Evolutionary conservation across 805 yeast species (phyloP).

Genomic region (Kockiozyma suomiensis): DNA sequence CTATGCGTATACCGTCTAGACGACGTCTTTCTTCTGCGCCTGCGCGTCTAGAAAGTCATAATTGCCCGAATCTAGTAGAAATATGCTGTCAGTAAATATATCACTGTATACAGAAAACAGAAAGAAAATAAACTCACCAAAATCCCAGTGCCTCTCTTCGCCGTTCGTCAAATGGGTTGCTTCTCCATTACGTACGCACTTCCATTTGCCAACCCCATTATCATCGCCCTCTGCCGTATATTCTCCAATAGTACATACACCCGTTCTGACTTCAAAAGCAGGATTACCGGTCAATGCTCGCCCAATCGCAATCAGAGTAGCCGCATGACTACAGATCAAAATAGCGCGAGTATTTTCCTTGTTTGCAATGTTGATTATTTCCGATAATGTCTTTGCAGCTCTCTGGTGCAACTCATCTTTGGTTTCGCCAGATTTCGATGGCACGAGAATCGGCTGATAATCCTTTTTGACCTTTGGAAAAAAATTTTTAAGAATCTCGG

Average conservation of each 20-base stretch:
- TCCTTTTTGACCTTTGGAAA: constrained; percentile 54
- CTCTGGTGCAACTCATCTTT: constrained; percentile 69
- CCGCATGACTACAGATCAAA: constrained; percentile 88
- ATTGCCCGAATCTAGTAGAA: constrained; percentile 25
- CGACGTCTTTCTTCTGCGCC: too few relatives aligned
- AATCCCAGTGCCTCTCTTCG: constrained; percentile 94
- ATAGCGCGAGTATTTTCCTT: constrained; percentile 65
- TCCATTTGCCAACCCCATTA: constrained; percentile 54
- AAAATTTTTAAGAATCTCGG: constrained; percentile 51
- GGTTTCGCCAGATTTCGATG: constrained; percentile 72
- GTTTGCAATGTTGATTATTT: constrained; percentile 59
- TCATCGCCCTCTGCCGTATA: constrained; percentile 44
- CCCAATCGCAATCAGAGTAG: constrained; percentile 86
- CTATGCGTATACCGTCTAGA: too few relatives aligned
- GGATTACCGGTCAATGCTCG: constrained; percentile 63
- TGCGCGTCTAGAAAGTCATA: constrained; percentile 33
- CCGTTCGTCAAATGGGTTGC: constrained; percentile 72
- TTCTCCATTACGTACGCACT: constrained; percentile 66
- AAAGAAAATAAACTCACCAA: constrained; percentile 58
- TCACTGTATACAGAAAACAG: too few relatives aligned
- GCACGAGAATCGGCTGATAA: constrained; percentile 61
- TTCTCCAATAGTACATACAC: constrained; percentile 81
- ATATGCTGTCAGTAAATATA: too few relatives aligned
- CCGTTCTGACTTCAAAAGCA: constrained; percentile 64
- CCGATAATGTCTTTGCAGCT: constrained; percentile 55